Base-by-base conservation (phyloP, 768 basidiomycete species). In the Lactifluus echinatus region DNA sequence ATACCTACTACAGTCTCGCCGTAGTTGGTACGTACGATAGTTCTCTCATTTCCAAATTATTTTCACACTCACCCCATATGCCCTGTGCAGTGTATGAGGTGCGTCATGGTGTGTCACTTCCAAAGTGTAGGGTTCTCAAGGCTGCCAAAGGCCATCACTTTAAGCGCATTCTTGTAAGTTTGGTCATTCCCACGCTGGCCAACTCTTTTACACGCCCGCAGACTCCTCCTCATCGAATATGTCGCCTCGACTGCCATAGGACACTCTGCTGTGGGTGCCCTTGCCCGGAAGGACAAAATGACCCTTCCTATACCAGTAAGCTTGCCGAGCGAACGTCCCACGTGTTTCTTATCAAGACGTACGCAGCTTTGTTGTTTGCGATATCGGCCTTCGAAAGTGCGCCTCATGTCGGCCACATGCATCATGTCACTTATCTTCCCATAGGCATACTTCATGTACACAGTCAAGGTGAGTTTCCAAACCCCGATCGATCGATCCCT, bases 381-480 rank as follows among this genome's bases (percentile, higher is more conserved):
- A 65, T 92, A 86, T 67, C 75, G 89, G 15, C 89, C 89, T 0
- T 88, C 88, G 15, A 92, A 90, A 74, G 85, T 81, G 55, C 28
- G 31, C 45, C 15, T 42, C 29, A 33, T 17, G 5, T 31, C 24
- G 1, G 28, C 42, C 11, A 28, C 14, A 8, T 31, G 4, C 24
- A 31, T 53, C 50, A 2, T 24, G 15, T 40, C 28, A 42, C 63
- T 55, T 43, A 63, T 60, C 57, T 51, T 56, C 4, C 59, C 42
- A 2, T 63, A 88, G 82, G 75, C 85, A 2, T 92, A 94, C 71
- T 95, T 95, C 68, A 89, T 94, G 83, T 85, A 91, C 66, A 84
- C 89, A 10, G 71, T 91, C 67, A 91, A 90, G 75, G 90, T 85
- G 63, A 6, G 71, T 26, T n/a, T 39, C 53, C 40, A 15, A 42